Percentiles rank a stretch among this genome's conserved stretches.
These are phyloP conservation scores for Fagopyrum esculentum DNA, from an alignment of 148 eudicot genomes.

Conservation along the genomic window DNA sequence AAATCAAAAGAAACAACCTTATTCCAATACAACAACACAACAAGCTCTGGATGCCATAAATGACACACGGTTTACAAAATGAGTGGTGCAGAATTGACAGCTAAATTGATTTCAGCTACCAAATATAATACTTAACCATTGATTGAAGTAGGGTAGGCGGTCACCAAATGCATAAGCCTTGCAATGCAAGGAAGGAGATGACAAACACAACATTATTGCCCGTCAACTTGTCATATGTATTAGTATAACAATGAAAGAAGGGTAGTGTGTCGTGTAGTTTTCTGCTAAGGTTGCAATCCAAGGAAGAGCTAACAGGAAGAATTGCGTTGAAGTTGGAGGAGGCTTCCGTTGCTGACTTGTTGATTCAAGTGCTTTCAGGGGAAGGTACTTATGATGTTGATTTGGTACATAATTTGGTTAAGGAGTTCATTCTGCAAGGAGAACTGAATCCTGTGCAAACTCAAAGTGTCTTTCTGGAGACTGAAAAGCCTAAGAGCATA, in stretches of 20 bases:
- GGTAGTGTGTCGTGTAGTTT: conserved; percentile 58
- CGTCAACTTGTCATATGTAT: too few species aligned
- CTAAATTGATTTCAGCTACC: neutral
- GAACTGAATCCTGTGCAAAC: conserved; percentile 10
- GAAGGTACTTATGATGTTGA: conserved; percentile 56
- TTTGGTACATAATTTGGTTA: conserved; percentile 49
- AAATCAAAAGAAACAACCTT: too few species aligned
- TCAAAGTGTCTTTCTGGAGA: conserved; percentile 44
- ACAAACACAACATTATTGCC: neutral
- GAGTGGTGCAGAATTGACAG: neutral
- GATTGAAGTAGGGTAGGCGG: neutral
- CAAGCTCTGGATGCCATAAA: neutral
- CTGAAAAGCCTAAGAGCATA: conserved; percentile 26
- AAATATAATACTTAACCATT: neutral
- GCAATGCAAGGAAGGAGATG: neutral
- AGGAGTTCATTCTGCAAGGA: conserved; percentile 50
- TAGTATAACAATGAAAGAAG: conserved; percentile 18
- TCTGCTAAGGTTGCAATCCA: conserved; percentile 40
- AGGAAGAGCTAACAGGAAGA: conserved; percentile 42
- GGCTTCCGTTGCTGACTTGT: conserved; percentile 65
- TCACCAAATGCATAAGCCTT: too few species aligned
- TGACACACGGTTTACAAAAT: neutral
- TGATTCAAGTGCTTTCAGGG: conserved; percentile 46
- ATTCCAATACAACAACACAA: too few species aligned
- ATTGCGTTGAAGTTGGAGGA: conserved; percentile 70